Conservation (phyloP, 371 early-diverging fungal species). For the Catenaria anguillulae region DNA sequence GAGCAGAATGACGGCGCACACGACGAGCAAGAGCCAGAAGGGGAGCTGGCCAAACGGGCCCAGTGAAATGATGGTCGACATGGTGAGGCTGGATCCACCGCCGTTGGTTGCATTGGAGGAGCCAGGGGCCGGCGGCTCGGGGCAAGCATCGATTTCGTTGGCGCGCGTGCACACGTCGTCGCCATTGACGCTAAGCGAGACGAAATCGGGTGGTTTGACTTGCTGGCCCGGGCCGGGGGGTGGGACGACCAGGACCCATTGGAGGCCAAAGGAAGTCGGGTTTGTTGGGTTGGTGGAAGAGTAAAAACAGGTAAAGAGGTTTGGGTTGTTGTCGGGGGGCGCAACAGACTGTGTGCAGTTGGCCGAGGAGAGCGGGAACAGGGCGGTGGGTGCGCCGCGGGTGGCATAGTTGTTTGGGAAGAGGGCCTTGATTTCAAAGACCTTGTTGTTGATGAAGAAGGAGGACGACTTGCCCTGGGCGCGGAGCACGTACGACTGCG, state of each 20-base stretch:
- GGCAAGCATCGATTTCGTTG: neutral
- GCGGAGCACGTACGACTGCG: neutral
- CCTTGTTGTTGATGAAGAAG: neutral
- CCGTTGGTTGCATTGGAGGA: neutral
- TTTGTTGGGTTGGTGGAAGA: neutral
- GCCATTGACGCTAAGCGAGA: neutral
- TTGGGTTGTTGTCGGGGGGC: neutral
- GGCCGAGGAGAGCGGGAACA: neutral
- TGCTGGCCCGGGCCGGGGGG: neutral
- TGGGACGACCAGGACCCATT: neutral
- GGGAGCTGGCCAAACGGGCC: neutral
- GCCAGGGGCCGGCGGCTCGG: neutral
- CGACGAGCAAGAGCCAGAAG: neutral
- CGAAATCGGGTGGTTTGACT: neutral
- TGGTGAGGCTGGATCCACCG: neutral
- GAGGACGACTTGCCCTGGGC: neutral
- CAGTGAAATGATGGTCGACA: neutral
- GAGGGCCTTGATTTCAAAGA: neutral
- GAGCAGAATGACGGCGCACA: neutral
- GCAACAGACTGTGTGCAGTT: conserved; percentile 1
- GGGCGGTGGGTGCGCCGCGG: neutral
- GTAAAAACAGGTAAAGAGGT: neutral
- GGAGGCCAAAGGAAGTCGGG: neutral
- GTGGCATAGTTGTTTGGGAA: neutral
- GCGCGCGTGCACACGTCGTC: neutral